Evolutionary conservation across 129 eudicot genomes (phyloP), one percentile per base, ranked within the genome.

Genomic region (Arctium lappa): DNA sequence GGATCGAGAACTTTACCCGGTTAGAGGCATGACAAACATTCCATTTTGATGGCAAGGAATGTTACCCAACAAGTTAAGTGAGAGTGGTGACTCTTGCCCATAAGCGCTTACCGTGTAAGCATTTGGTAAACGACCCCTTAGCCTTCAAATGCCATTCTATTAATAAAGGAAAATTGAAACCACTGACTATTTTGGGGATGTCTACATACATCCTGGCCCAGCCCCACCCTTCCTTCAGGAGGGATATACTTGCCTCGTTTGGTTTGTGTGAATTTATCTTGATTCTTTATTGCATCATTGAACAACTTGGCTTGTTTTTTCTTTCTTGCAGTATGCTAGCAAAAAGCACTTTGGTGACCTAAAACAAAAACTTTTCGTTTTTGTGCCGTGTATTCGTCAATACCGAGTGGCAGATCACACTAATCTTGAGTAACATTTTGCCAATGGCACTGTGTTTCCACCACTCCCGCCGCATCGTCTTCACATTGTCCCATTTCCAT

Each of bases 391-490:
- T 60, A 60, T 60, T 6, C 30, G 5, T 60, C 68, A 60, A 60
- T 60, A 60, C 8, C 68, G 9, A 60, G 68, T 56, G 68, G 29
- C 29, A 60, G 68, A 60, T 60, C 27, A 5, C 68, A 18, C 29
- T 16, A 60, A 60, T 60, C 68, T 60, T 5, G 29, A 18, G 68
- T n/a, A 60, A 66, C 71, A 66, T 71, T 71, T 71, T 36, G 10
- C 2, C 50, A 15, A 84, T 79, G 87, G 71, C 87, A 65, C 40
- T 84, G 44, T 40, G 76, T 42, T 42, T 79, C 16, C 48, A 32
- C 33, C 87, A 65, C 40, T 42, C 80, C 5, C 62, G 80, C 8
- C 72, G 83, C 9, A 62, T 63, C 40, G 18, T 4, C 3, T 40
- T 10, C 70, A 42, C 13, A 42, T 74, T 79, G 33, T 27, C 30